A percentile compares a stretch with the other conserved stretches of the same genome.
Evolutionary conservation across 495 filamentous ascomycete genomes (phyloP).

Genomic region (Parachaetomium inaequale): DNA sequence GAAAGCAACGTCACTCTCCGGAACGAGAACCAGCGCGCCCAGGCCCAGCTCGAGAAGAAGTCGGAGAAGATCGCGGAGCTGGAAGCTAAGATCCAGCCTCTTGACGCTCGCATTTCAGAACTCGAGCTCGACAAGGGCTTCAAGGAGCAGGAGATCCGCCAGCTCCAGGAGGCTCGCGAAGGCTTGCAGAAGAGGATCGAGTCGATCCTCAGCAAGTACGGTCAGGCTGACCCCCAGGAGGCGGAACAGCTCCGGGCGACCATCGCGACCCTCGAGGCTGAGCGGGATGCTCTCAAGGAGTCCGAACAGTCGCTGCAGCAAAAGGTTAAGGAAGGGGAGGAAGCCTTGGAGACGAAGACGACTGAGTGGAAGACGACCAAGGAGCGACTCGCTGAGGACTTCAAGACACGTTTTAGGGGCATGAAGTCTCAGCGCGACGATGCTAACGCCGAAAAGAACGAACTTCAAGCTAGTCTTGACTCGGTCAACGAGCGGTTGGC

Average conservation of each 20-base stretch:
- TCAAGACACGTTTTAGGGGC: slow-evolving; percentile 42
- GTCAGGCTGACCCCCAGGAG: slow-evolving; percentile 88
- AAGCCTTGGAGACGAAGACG: slow-evolving; percentile 43
- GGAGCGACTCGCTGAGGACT: slow-evolving; percentile 44
- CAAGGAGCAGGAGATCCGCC: slow-evolving; percentile 77
- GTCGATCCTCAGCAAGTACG: slow-evolving; percentile 92
- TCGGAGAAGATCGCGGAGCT: slow-evolving; percentile 69
- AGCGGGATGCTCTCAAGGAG: slow-evolving; percentile 63
- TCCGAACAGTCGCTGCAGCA: slow-evolving; percentile 58
- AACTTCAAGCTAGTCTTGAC: slow-evolving; percentile 34
- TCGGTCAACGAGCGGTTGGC: slow-evolving; percentile 34
- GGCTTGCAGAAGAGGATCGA: slow-evolving; percentile 90
- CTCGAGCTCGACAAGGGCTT: slow-evolving; percentile 74
- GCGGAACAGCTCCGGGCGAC: slow-evolving; percentile 76
- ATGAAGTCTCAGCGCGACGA: slow-evolving; percentile 44
- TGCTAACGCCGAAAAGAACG: slow-evolving; percentile 36
- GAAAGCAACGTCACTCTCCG: slow-evolving; percentile 88
- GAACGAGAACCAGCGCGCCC: slow-evolving; percentile 74
- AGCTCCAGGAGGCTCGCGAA: slow-evolving; percentile 83
- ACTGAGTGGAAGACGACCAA: slow-evolving; percentile 40
- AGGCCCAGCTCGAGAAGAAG: slow-evolving; percentile 70
- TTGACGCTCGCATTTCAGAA: slow-evolving; percentile 72
- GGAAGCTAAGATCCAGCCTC: slow-evolving; percentile 70
- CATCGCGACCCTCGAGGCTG: slow-evolving; percentile 58
- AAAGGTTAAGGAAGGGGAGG: slow-evolving; percentile 46